Base-by-base conservation (phyloP, 2,329 filamentous ascomycete genomes). In the Aspergillus candidus region DNA sequence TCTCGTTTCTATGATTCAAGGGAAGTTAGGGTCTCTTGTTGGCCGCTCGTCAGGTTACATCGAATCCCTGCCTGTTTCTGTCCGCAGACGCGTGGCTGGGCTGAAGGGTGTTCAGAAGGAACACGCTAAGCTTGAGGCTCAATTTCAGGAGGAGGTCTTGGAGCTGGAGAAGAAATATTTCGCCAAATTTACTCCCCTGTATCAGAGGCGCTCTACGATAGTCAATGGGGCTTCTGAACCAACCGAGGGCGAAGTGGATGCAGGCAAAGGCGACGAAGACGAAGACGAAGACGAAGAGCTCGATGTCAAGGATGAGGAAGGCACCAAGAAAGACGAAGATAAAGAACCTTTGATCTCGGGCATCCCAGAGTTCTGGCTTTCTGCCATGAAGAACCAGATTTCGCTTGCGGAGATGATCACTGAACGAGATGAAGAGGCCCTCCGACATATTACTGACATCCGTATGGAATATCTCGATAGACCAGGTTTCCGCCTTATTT, bases 151-250 rank as follows among this genome's bases (percentile, higher is more conserved):
- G 71, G 94, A 97, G 74, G 90, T 98, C 50, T 80, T 98, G 47
- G 84, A 96, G 71, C 81, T 98, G 22, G 93, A 98, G 79, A 98
- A 98, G 82, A 96, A 96, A 75, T 98, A 95, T 73, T 97, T 97
- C 61, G 88, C 87, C 73, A 97, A 97, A 74, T 98, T 96, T 74
- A 94, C 88, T 43, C 93, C 93, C 49, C 81, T 98, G 39, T 98
- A 98, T 74, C 76, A 96, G 78, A 93, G 93, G 78, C 90, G 93
- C 70, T 81, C 90, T 51, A 79, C 83, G 60, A 97, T 98, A 59
- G 78, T 98, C 70, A 97, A 96, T 72, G 93, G 93, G 58, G 73
- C 74, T 52, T 69, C 75, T 48, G 93, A 98, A 75, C 93, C 93
- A 27, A 88, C 86, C 49, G 87, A 94, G 44, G 82, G 84, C 32